Evolutionary conservation across 768 basidiomycete species (phyloP), one percentile per base, ranked within the genome.

Genomic region (Tremella mesenterica): DNA sequence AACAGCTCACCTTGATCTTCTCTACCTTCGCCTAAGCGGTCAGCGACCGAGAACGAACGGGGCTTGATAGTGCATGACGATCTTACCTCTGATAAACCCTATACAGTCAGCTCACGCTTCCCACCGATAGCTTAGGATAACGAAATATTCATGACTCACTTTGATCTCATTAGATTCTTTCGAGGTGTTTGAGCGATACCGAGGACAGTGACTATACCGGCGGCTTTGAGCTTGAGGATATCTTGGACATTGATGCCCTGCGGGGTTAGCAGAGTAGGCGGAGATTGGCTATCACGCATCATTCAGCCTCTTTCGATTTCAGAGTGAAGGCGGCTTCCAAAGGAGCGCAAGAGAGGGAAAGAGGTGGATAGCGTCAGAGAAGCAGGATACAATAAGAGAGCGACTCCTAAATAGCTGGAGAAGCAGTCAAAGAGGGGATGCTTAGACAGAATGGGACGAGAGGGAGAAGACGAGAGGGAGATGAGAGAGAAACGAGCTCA

Each of bases 201-300:
- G 14, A 61, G 54, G 34, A 73, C 48, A 7, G 65, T 70, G 20
- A 64, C 57, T 44, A 72, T 61, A 44, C 59, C 67, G 12, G 58
- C 50, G 43, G 83, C 87, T 75, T 95, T 95, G 57, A 96, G 81
- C 75, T 96, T 96, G 47, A 85, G 72, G 52, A 96, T 95, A 69
- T 96, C 92, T 77, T 93, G 89, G 25, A 90, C 83, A 60, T 91
- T 93, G 72, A 93, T 92, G 13, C 91, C 90, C 90, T 93, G 61
- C 7, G 13, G 31, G 21, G 33, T 45, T 21, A 45, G 44, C 21
- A 16, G 26, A 45, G n/a, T 25, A 23, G 27, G 8, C 5, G 7
- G 5, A 46, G 44, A 23, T 26, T 16, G 4, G 44, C 14, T 41
- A 23, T 41, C 38, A 5, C 38, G 38, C 14, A n/a, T n/a, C n/a